These are phyloP conservation scores for Candida vaughaniae DNA, from an alignment of 805 yeast genomes.

Conservation along the genomic window DNA sequence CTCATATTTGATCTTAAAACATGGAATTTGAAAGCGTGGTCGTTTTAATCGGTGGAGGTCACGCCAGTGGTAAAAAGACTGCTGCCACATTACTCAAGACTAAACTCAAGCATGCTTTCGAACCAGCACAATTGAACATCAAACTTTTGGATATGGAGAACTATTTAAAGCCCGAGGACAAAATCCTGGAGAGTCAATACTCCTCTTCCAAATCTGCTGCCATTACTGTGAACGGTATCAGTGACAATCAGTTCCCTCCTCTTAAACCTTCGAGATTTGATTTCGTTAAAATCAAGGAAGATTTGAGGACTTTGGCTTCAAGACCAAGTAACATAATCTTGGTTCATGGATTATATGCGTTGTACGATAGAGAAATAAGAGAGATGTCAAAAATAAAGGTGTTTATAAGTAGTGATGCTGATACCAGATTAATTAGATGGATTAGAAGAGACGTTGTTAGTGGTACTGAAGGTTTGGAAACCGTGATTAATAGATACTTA, in stretches of 20 bases:
- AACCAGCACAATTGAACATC: conserved; percentile 17
- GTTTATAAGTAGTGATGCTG: conserved; percentile 82
- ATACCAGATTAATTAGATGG: conserved; percentile 79
- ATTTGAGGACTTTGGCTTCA: background rate
- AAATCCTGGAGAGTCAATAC: conserved; percentile 18
- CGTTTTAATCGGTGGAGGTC: conserved; percentile 62
- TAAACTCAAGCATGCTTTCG: conserved; percentile 19
- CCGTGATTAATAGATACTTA: conserved; percentile 48
- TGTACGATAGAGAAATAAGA: conserved; percentile 60
- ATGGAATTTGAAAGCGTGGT: conserved; percentile 22
- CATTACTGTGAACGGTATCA: conserved; percentile 23
- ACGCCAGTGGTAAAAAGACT: conserved; percentile 53
- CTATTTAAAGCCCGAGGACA: conserved; percentile 27
- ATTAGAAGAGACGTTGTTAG: conserved; percentile 45
- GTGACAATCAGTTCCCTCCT: conserved; percentile 17
- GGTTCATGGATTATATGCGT: conserved; percentile 78
- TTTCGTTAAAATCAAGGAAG: conserved; percentile 25
- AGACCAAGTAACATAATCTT: conserved; percentile 28
- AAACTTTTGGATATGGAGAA: conserved; percentile 46
- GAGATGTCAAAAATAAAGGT: conserved; percentile 62
- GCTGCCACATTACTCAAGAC: conserved; percentile 36
- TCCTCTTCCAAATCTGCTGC: conserved; percentile 25
- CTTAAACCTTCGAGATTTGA: conserved; percentile 44
- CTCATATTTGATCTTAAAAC: background rate
- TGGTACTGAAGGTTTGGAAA: conserved; percentile 24